Evolutionary conservation across 2,329 filamentous ascomycete species (phyloP).

Genomic region (Colletotrichum theobromicola): DNA sequence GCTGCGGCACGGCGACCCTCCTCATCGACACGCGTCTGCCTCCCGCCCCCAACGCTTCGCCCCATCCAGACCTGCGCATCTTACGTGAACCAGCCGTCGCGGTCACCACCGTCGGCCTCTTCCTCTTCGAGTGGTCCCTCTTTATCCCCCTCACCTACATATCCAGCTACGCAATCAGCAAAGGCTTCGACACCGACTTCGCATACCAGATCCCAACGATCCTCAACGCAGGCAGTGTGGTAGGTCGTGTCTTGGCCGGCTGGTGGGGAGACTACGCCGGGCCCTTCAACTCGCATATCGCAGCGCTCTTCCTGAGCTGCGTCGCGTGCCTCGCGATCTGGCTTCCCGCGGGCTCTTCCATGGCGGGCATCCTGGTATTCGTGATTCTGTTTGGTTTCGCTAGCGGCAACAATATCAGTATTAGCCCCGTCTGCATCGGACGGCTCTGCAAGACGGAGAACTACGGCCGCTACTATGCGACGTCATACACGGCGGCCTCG

Average conservation of each 20-base stretch:
- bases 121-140: conserved; percentile 75
- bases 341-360: conserved; percentile 68
- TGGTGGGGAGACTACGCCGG: conserved; percentile 81
- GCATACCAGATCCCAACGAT: conserved; percentile 82
- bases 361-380: conserved; percentile 73
- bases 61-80: conserved; percentile 70
- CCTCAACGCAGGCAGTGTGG: conserved; percentile 79
- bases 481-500: conserved; percentile 81
- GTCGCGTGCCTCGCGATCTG: conserved; percentile 76
- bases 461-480: conserved; percentile 87
- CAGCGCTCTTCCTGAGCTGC: conserved; percentile 65
- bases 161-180: conserved; percentile 72
- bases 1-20: conserved; percentile 49
- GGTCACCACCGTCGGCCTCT: conserved; percentile 70
- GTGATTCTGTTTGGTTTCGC: conserved; percentile 80
- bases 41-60: conserved; percentile 61
- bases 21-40: conserved; percentile 66
- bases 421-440: conserved; percentile 85
- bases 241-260: conserved; percentile 81
- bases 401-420: conserved; percentile 78
- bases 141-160: conserved; percentile 86
- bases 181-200: conserved; percentile 68
- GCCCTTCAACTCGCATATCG: conserved; percentile 82
- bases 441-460: conserved; percentile 81
- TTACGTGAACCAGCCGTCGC: conserved; percentile 67